These are phyloP conservation scores for Cytauxzoon felis DNA, from an alignment of 169 alveolate species.

Conservation along the genomic window DNA sequence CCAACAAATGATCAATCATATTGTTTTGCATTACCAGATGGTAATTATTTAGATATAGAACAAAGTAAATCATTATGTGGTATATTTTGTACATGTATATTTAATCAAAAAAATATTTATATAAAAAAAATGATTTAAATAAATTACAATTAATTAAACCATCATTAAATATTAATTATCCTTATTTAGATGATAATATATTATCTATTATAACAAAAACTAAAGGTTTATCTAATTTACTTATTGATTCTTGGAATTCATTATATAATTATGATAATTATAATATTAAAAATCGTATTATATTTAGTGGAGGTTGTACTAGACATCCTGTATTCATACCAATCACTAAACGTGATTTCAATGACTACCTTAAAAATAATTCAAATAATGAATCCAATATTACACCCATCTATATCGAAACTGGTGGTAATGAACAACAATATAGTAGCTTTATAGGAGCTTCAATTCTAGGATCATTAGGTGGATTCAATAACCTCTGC, in stretches of 20 bases:
- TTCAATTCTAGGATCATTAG: slow-evolving; percentile 70
- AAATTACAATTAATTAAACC: not conserved
- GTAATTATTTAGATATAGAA: slow-evolving; percentile 49
- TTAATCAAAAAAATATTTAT: slow-evolving; percentile 28
- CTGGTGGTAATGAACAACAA: slow-evolving; percentile 70
- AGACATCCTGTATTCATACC: slow-evolving; percentile 65
- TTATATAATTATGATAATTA: slow-evolving; percentile 2
- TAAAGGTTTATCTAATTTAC: slow-evolving; percentile 24
- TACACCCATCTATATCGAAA: slow-evolving; percentile 26
- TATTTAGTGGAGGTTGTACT: slow-evolving; percentile 72
- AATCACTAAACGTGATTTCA: slow-evolving; percentile 56
- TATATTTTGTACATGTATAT: slow-evolving; percentile 46
- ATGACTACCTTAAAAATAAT: slow-evolving; percentile 19
- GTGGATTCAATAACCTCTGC: slow-evolving; percentile 63
- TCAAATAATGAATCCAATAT: slow-evolving; percentile 1
- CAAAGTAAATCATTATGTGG: slow-evolving; percentile 56
- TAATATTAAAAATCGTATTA: slow-evolving; percentile 16
- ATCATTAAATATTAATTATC: not conserved
- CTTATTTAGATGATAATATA: not conserved
- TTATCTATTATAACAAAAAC: not conserved
- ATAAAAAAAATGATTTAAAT: not conserved
- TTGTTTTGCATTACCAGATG: slow-evolving; percentile 70
- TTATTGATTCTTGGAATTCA: slow-evolving; percentile 15
- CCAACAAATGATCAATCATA: slow-evolving; percentile 5
- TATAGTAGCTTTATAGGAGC: slow-evolving; percentile 75